Conservation (phyloP, 257 asterid genomes). For the Solanum sejunctum region DNA sequence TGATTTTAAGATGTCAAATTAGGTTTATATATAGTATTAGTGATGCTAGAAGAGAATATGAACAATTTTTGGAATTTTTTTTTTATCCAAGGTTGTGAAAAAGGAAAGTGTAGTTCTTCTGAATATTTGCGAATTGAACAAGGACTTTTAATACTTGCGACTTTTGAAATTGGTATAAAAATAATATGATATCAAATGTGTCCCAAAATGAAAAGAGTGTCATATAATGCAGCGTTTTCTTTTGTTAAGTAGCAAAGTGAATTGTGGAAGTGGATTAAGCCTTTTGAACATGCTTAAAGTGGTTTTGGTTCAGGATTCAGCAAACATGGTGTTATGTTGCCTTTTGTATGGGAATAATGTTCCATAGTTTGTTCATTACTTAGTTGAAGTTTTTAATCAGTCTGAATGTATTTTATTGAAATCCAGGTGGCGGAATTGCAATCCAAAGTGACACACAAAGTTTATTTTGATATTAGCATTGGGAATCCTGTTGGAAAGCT, state of each 20-base stretch:
- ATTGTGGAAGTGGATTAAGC: background rate
- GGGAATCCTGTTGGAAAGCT: slow-evolving; percentile 89
- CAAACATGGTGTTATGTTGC: background rate
- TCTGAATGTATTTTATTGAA: background rate
- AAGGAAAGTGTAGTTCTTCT: background rate
- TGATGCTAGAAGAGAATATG: background rate
- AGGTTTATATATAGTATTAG: background rate
- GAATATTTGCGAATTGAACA: background rate
- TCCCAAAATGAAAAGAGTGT: background rate
- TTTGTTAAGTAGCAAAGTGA: background rate
- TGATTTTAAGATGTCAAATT: background rate
- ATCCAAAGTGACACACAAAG: slow-evolving; percentile 83
- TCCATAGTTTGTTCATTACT: background rate
- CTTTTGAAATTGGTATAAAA: background rate
- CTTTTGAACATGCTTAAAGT: background rate
- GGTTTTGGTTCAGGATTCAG: background rate
- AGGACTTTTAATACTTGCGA: background rate
- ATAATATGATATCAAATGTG: background rate
- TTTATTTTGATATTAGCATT: slow-evolving; percentile 76
- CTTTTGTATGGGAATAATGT: background rate
- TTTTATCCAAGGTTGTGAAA: background rate
- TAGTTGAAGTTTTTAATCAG: background rate
- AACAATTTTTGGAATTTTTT: background rate
- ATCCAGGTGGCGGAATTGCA: slow-evolving; percentile 61
- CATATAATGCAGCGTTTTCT: background rate